Evolutionary conservation across 192 early-diverging fungal genomes (phyloP).

Genomic region (Glomus cerebriforme): DNA sequence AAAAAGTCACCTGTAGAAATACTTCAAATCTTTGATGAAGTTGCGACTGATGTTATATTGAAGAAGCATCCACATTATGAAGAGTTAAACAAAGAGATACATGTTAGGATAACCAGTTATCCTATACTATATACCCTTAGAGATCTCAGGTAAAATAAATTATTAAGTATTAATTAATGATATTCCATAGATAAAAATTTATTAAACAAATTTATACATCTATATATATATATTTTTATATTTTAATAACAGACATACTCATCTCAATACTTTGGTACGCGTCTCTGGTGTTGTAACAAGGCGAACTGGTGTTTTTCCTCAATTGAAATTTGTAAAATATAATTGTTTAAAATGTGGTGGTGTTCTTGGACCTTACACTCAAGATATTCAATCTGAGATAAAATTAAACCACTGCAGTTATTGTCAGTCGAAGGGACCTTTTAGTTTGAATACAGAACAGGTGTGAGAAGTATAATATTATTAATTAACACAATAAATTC

Average conservation of each 20-base stretch:
- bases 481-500: neutral
- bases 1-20: slow-evolving; percentile 87
- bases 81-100: slow-evolving; percentile 87
- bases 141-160: slow-evolving; percentile 73
- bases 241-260: slow-evolving; percentile 64
- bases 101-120: slow-evolving; percentile 90
- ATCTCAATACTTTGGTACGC: slow-evolving; percentile 90
- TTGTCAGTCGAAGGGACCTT: slow-evolving; percentile 92
- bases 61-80: slow-evolving; percentile 90
- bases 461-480: slow-evolving; percentile 28
- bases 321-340: slow-evolving; percentile 96
- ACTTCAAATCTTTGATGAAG: slow-evolving; percentile 89
- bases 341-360: slow-evolving; percentile 93
- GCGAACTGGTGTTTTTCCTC: slow-evolving; percentile 94
- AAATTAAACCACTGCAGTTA: slow-evolving; percentile 79
- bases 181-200: neutral
- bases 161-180: no score
- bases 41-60: slow-evolving; percentile 88
- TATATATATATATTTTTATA: neutral
- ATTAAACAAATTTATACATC: neutral
- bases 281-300: slow-evolving; percentile 91
- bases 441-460: slow-evolving; percentile 88
- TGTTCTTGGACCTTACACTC: slow-evolving; percentile 90
- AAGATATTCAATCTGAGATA: slow-evolving; percentile 88
- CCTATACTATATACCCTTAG: slow-evolving; percentile 84